Evolutionary conservation across 768 basidiomycete genomes (phyloP).

Genomic region (Dacryopinax primogenitus): DNA sequence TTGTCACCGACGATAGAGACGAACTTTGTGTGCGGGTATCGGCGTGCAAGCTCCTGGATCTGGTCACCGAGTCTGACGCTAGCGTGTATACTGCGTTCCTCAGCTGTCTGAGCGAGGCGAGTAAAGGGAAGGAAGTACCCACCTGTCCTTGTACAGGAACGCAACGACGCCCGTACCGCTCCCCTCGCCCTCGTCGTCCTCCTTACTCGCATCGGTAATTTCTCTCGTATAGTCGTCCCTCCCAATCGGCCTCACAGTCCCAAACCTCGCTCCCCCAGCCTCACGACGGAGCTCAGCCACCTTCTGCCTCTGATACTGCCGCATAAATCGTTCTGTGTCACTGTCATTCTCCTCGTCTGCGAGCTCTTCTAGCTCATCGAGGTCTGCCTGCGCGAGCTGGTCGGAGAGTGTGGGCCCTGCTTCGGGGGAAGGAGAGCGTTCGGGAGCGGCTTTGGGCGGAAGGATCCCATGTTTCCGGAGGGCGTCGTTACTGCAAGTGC

Average conservation of each 20-base stretch:
- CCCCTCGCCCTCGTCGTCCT: slow-evolving; percentile 48
- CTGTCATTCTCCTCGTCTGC: slow-evolving; percentile 63
- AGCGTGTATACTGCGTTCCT: slow-evolving; percentile 48
- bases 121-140: slow-evolving; percentile 24
- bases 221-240: slow-evolving; percentile 90
- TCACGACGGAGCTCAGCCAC: slow-evolving; percentile 48
- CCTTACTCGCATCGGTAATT: slow-evolving; percentile 81
- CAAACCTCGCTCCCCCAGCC: slow-evolving; percentile 57
- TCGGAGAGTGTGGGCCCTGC: slow-evolving; percentile 60
- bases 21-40: slow-evolving; percentile 86
- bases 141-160: slow-evolving; percentile 93
- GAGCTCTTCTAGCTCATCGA: slow-evolving; percentile 50
- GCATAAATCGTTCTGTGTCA: slow-evolving; percentile 61
- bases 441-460: slow-evolving; percentile 55
- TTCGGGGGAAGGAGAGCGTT: slow-evolving; percentile 69
- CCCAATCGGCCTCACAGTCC: slow-evolving; percentile 73
- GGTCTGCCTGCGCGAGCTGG: slow-evolving; percentile 48
- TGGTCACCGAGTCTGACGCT: slow-evolving; percentile 66
- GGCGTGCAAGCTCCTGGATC: slow-evolving; percentile 56
- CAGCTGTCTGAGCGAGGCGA: background rate
- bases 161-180: slow-evolving; percentile 87
- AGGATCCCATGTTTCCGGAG: slow-evolving; percentile 86
- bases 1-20: slow-evolving; percentile 89
- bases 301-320: slow-evolving; percentile 49
- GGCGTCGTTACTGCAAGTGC: slow-evolving; percentile 64